Conservation (phyloP, 768 basidiomycete species). For the Coprinopsis cinerea region DNA sequence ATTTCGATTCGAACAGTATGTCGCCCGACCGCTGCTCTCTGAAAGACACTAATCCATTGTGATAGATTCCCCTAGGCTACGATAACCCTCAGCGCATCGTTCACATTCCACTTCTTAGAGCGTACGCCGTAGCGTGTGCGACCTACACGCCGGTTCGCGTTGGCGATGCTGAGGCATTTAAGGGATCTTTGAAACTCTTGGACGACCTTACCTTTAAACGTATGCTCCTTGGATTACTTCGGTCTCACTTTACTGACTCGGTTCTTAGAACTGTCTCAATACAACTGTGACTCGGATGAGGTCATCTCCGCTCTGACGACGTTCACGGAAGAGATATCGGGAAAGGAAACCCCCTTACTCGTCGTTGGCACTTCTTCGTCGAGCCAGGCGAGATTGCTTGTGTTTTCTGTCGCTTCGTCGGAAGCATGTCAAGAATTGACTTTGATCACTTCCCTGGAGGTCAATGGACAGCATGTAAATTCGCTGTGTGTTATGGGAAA, state of each 20-base stretch:
- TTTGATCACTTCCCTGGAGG: slow-evolving; percentile 37
- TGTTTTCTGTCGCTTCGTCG: slow-evolving; percentile 38
- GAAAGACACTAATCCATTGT: no score
- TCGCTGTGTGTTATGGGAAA: slow-evolving; percentile 45
- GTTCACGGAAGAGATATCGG: slow-evolving; percentile 26
- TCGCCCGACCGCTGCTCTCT: no score
- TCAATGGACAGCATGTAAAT: slow-evolving; percentile 62
- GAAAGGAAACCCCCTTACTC: slow-evolving; percentile 33
- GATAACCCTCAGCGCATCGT: slow-evolving; percentile 67
- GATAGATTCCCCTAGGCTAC: slow-evolving; percentile 63
- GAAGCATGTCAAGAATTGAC: slow-evolving; percentile 25
- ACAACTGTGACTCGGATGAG: slow-evolving; percentile 47
- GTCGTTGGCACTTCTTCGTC: slow-evolving; percentile 43
- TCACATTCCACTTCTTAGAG: slow-evolving; percentile 46
- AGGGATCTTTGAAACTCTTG: slow-evolving; percentile 58
- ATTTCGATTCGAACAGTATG: slow-evolving; percentile 76
- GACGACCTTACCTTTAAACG: slow-evolving; percentile 60
- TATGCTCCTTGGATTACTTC: slow-evolving; percentile 27
- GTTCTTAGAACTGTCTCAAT: slow-evolving; percentile 39
- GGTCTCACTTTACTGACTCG: slow-evolving; percentile 1
- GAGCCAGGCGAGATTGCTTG: slow-evolving; percentile 47
- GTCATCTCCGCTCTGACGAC: slow-evolving; percentile 53
- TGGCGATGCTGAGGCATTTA: slow-evolving; percentile 40
- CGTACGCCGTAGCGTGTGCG: slow-evolving; percentile 63
- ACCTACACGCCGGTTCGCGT: slow-evolving; percentile 48